phyloP scores from a whole-genome alignment of 306 rosid genomes.

The Trichosanthes truncata region DNA sequence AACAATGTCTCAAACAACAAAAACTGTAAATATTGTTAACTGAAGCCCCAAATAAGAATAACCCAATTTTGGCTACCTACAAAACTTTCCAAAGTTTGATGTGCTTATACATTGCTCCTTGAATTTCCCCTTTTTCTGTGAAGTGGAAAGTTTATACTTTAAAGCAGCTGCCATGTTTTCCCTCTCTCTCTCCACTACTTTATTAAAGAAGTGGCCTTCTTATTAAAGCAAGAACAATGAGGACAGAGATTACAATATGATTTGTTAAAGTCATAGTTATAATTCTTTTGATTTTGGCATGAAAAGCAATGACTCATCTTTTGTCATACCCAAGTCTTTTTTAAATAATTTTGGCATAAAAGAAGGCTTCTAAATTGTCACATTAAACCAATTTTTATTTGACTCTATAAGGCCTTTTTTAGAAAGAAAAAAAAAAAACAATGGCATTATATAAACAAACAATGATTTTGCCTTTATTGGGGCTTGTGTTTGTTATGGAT shows the following conservation, averaged over 20 bases:
- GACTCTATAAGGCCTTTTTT: neutral
- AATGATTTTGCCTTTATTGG: neutral
- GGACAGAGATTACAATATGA: neutral
- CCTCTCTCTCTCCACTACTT: neutral
- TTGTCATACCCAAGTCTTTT: neutral
- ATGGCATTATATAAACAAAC: neutral
- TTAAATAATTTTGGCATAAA: neutral
- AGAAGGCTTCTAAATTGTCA: neutral
- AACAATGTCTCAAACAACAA: neutral
- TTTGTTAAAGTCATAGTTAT: neutral
- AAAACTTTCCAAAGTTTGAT: neutral
- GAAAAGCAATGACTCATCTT: neutral
- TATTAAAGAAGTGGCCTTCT: neutral
- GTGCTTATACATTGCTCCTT: neutral
- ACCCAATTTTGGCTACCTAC: neutral
- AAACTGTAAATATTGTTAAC: neutral
- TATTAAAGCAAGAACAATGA: neutral
- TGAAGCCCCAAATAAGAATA: neutral
- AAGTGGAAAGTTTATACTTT: slow-evolving; percentile 6
- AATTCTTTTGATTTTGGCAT: neutral
- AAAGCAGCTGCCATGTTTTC: neutral
- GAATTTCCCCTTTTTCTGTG: neutral
- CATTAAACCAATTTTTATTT: neutral
- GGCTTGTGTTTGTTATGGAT: neutral
- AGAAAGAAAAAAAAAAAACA: no score